Evolutionary conservation across 2,329 filamentous ascomycete genomes (phyloP), one percentile per base, ranked within the genome.

Genomic region (Xylariaceae sp.): DNA sequence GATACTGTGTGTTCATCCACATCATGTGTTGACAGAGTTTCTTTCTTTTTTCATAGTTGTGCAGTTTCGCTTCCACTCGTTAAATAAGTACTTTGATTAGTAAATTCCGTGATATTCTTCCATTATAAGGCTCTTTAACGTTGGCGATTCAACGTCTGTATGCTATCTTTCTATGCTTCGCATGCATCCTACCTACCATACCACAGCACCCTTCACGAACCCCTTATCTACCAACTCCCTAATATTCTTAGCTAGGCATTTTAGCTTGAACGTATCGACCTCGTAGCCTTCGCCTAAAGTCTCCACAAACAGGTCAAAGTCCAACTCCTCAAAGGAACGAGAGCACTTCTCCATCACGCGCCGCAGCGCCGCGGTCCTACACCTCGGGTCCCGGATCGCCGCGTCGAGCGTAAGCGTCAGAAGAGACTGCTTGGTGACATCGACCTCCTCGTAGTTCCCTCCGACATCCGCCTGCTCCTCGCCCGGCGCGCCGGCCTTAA

Each of bases 331-430:
- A 3, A 62, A 60, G 5, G 53, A 14, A 6, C 59, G 56, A 3
- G 65, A 68, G 46, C 64, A 67, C 39, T 66, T 68, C 43, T 64
- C 61, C 28, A 68, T 14, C 14, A 69, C 50, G 17, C 57, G 60
- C 37, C 65, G 46, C 16, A 70, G 43, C 11, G 62, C 48, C 8
- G 62, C 60, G 9, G 40, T 37, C 29, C 65, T 63, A 26, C 61
- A 66, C 29, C 67, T 57, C 5, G 68, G 67, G 24, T 69, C 65
- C 7, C 49, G 60, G 9, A 49, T 65, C 26, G 68, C 68, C 16
- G 52, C 53, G 24, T 65, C 63, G 17, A 70, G 53, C 29, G 56
- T 61, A 2, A 70, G 60, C 24, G 65, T 45, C 33, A 70, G 46
- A 24, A 68, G 55, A 4, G 67, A 68, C 37, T 67, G 64, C 16